Evolutionary conservation across 1,284 basidiomycete genomes (phyloP), one percentile per base, ranked within the genome.

Genomic region (Heterobasidion irregulare): DNA sequence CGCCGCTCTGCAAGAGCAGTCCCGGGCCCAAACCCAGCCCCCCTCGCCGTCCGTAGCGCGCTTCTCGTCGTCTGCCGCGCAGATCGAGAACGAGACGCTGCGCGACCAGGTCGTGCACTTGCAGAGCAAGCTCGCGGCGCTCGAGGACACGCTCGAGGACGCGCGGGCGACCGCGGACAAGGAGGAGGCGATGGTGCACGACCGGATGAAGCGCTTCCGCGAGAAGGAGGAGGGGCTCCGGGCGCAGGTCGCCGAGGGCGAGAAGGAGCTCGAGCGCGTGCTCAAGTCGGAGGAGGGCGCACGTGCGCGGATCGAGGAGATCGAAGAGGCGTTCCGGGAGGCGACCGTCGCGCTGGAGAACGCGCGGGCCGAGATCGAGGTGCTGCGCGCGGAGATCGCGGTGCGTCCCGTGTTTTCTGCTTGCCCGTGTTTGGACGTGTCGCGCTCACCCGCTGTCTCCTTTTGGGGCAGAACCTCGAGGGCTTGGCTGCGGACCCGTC

Each of bases 61-160:
- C 9, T 73, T 75, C 52, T 71, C 78, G 8, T 67, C 75, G 10
- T 79, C 82, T 2, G 82, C 93, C 0, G 82, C 86, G 1, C 84
- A 94, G 65, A 98, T 98, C 64, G 94, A 98, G 71, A 96, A 96
- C 64, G 94, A 98, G 68, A 86, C 84, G 26, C 79, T 97, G 34
- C 84, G 82, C 16, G 94, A 95, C 45, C 94, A 98, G 67, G 78
- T 93, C 32, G 79, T 83, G 53, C 92, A 98, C 68, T 75, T 96
- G 35, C 88, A 92, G 65, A 82, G 79, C 66, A 89, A 89, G 68
- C 79, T 94, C 47, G 70, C 77, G 2, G 74, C 74, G 35, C 75
- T 95, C 60, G 94, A 98, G 65, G 95, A 97, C 64, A 76, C 85
- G 62, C 76, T 98, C 9, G 91, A 94, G 58, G 93, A 97, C 62